Evolutionary conservation across 768 basidiomycete species (phyloP), one percentile per base, ranked within the genome.

Genomic region (Gloeostereum incarnatum): DNA sequence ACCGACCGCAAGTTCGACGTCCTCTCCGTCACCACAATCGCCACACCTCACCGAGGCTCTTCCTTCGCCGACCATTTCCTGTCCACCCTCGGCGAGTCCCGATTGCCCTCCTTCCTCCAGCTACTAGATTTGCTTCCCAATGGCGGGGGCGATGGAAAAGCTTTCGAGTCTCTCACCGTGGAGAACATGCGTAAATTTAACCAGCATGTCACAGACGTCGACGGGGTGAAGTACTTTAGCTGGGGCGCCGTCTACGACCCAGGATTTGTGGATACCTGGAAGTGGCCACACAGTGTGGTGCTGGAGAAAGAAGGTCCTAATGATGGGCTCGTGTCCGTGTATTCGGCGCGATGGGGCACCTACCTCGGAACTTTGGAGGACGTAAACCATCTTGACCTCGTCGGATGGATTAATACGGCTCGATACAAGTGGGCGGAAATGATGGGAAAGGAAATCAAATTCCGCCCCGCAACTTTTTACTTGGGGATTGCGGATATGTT

Each of bases 231-330:
- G 45, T 99, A 99, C 58, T 94, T 87, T 49, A 91, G 87, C 51
- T 99, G 91, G 88, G 96, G 96, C 8, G 96, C 96, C 2, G 70
- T 71, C 9, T 92, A 92, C 52, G 74, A 83, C 11, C 94, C 96
- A 4, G 85, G 87, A 1, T 59, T 94, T 34, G 78, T 98, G 31
- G 93, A 98, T 58, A 85, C 90, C 0, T 96, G 87, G 78, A 84
- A 83, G 51, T 84, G 78, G 66, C 77, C 87, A 1, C 86, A 91
- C 52, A 75, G 77, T 5, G 78, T 94, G 20, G 82, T 92, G 31
- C 57, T 81, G 14, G 78, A 83, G 49, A 81, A 84, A 52, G 91
- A 96, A 61, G 94, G 93, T 13, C 78, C 87, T 22, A 96, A 97
- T 50, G 91, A 97, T 56, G 96, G 96, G 1, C 71, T 99, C 33